Conservation (phyloP, 2,329 filamentous ascomycete genomes). For the Colletotrichum plurivorum region DNA sequence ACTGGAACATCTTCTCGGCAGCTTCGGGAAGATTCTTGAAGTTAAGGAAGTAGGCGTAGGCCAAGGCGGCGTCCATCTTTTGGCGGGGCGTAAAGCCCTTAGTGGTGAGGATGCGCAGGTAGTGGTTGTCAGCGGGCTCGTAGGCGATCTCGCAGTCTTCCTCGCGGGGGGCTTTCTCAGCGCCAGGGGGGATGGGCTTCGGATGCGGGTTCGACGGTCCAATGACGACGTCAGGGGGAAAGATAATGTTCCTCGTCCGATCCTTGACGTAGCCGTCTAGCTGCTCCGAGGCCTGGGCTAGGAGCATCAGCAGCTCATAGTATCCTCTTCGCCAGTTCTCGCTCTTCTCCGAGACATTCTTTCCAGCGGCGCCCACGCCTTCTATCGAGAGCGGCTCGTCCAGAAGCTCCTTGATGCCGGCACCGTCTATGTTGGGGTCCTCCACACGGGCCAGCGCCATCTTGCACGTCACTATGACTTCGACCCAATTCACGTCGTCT, state of each 20-base stretch:
- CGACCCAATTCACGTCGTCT: conserved; percentile 75
- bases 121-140: conserved; percentile 80
- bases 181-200: conserved; percentile 77
- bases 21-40: conserved; percentile 78
- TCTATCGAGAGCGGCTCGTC: conserved; percentile 68
- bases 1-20: conserved; percentile 79
- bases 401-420: conserved; percentile 70
- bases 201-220: conserved; percentile 89
- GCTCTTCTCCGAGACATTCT: conserved; percentile 81
- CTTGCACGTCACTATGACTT: conserved; percentile 72
- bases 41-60: conserved; percentile 88
- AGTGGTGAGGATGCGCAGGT: conserved; percentile 85
- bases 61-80: conserved; percentile 83
- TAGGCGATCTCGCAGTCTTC: conserved; percentile 82
- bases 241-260: conserved; percentile 74
- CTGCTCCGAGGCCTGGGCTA: conserved; percentile 83
- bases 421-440: conserved; percentile 76
- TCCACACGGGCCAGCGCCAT: conserved; percentile 78
- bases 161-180: conserved; percentile 75
- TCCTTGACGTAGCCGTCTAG: conserved; percentile 85
- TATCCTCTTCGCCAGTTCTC: conserved; percentile 91
- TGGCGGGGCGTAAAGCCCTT: conserved; percentile 85
- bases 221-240: conserved; percentile 80
- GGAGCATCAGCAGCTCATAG: conserved; percentile 84
- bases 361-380: conserved; percentile 66